Evolutionary conservation across 1,284 basidiomycete genomes (phyloP), one percentile per base, ranked within the genome.

Genomic region (Puccinia sorghi): DNA sequence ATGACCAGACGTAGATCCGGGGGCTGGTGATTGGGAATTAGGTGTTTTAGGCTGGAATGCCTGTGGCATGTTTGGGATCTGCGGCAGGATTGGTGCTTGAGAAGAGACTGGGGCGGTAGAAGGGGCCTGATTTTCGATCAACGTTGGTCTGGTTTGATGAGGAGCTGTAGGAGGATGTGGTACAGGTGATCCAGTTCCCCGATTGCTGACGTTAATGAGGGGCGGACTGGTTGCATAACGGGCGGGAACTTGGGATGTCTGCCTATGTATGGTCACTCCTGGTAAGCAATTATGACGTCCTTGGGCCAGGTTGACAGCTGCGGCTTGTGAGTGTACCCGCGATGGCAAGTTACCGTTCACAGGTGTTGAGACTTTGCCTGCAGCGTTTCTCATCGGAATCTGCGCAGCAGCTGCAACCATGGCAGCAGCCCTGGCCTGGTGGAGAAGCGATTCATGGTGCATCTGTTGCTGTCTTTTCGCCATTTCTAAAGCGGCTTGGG

Each of bases 401-500:
- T 77, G 74, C 22, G 72, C 72, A 54, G 72, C 72, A 56, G 72
- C 72, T 25, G 72, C 72, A 25, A 63, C 72, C 27, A 66, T 61
- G 15, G 61, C 72, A 66, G 72, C 72, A 41, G 72, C 72, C 48
- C 72, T 50, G n/a, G 72, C 72, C 48, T 77, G 74, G 12, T 77
- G 74, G 48, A 77, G 48, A 32, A 69, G 46, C 20, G 64, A 77
- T 39, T 77, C 74, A 32, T 77, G 74, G 37, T 77, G 74, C 63
- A 77, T 69, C 25, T 77, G 74, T 25, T 69, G 64, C 39, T 77
- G 74, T 32, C 74, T 54, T 69, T 77, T 77, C 3, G 74, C 74
- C 74, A 77, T 77, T 50, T 77, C 74, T 2, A 77, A 25, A 46
- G 64, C 64, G n/a, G 64, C 74, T 43, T 77, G 74, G 41, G 63